These are phyloP conservation scores for Sporothrix sp. DNA, from an alignment of 2,329 filamentous ascomycete species.

Conservation along the genomic window DNA sequence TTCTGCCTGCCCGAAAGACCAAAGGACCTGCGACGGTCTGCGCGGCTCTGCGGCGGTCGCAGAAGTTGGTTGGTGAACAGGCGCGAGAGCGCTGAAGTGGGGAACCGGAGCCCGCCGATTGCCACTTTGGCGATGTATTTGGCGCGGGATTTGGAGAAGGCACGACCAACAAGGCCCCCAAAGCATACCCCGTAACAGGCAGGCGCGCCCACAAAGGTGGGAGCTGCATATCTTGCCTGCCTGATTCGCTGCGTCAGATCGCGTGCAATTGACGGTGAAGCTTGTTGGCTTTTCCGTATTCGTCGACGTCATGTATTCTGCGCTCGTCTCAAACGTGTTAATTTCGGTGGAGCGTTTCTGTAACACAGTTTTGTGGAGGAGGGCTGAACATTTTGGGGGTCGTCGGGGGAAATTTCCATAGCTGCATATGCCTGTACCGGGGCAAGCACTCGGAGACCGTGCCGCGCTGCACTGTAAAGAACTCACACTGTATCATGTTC, in stretches of 20 bases:
- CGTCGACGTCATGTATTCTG: background rate
- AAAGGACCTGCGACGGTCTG: background rate
- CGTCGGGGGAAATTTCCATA: too few relatives aligned
- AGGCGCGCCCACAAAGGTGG: background rate
- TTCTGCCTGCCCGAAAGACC: background rate
- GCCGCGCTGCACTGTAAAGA: background rate
- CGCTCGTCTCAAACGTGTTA: too few relatives aligned
- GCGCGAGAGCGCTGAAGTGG: slow-evolving; percentile 6
- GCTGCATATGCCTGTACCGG: too few relatives aligned
- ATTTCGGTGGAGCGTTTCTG: too few relatives aligned
- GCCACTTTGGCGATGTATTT: slow-evolving; percentile 14
- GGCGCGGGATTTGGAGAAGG: slow-evolving; percentile 1
- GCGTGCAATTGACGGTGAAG: too few relatives aligned
- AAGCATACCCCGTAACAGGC: too few relatives aligned
- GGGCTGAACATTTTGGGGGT: background rate
- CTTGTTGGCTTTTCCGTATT: too few relatives aligned
- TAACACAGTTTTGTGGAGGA: too few relatives aligned
- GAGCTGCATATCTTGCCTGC: background rate
- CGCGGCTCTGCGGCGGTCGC: background rate
- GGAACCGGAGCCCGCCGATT: slow-evolving; percentile 21
- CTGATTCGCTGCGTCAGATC: background rate
- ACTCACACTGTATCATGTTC: background rate
- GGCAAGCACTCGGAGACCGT: too few relatives aligned
- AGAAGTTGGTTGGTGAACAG: background rate
- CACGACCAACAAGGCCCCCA: too few relatives aligned